These are phyloP conservation scores for Solanum arcanum DNA, from an alignment of 257 asterid species.

Conservation along the genomic window DNA sequence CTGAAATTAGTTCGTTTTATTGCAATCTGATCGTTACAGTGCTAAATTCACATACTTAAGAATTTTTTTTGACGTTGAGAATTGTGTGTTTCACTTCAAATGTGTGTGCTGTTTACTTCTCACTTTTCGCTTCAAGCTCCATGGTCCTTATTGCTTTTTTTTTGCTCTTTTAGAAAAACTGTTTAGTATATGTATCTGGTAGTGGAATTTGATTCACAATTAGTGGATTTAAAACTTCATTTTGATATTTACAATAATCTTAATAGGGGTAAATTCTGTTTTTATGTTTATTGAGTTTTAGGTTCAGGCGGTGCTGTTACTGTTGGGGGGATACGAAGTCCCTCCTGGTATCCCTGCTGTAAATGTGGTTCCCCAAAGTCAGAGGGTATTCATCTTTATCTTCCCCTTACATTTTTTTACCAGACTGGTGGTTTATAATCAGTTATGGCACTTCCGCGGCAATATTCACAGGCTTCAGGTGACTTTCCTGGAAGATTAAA, in stretches of 20 bases:
- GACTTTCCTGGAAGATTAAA: slow-evolving; percentile 69
- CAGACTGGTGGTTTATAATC: not conserved
- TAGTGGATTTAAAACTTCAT: not conserved
- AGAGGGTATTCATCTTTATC: slow-evolving; percentile 34
- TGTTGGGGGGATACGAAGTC: slow-evolving; percentile 86
- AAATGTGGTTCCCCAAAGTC: slow-evolving; percentile 59
- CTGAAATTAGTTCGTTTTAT: not conserved
- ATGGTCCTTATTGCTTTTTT: not conserved
- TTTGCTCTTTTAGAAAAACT: not conserved
- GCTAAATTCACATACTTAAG: not conserved
- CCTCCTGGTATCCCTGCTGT: slow-evolving; percentile 63
- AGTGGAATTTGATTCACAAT: not conserved
- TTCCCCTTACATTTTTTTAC: not conserved
- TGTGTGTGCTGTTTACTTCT: not conserved
- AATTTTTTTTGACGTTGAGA: not conserved
- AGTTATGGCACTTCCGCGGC: slow-evolving; percentile 6
- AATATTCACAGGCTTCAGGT: slow-evolving; percentile 35
- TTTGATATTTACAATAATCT: not conserved
- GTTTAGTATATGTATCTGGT: not conserved
- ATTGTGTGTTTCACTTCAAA: not conserved
- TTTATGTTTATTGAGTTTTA: slow-evolving; percentile 12
- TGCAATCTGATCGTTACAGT: not conserved
- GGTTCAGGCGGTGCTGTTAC: slow-evolving; percentile 86
- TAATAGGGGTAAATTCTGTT: not conserved
- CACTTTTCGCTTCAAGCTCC: not conserved